These are phyloP conservation scores for Metschnikowia bowlesiae DNA, from an alignment of 805 yeast species.

Conservation along the genomic window DNA sequence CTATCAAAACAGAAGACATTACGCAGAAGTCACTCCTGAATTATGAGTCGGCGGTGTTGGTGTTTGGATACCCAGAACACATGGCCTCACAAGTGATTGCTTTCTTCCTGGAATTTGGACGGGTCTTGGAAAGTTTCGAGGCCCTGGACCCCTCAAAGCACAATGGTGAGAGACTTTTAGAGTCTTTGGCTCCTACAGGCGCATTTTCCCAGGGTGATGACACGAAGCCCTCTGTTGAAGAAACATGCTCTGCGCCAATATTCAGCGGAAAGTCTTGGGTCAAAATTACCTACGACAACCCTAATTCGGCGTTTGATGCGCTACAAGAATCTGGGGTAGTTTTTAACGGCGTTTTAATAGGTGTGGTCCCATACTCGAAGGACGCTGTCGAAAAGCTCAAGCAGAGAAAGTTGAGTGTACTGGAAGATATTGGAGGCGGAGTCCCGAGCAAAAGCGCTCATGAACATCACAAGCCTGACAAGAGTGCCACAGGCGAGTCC, in stretches of 20 bases:
- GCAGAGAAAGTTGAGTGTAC: constrained; percentile 36
- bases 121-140: constrained; percentile 70
- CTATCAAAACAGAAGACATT: constrained; percentile 8
- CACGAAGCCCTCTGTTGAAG: neutral
- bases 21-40: constrained; percentile 20
- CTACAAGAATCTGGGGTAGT: constrained; percentile 75
- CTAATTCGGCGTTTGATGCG: constrained; percentile 76
- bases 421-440: constrained; percentile 47
- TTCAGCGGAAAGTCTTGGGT: constrained; percentile 88
- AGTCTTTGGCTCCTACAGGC: constrained; percentile 11
- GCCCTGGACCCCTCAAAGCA: constrained; percentile 11
- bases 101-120: constrained; percentile 77
- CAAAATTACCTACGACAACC: constrained; percentile 76
- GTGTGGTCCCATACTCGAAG: constrained; percentile 63
- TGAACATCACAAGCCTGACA: constrained; percentile 10
- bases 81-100: constrained; percentile 62
- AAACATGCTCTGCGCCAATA: constrained; percentile 45
- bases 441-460: constrained; percentile 9
- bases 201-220: constrained; percentile 7
- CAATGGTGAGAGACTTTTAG: constrained; percentile 7
- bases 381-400: constrained; percentile 57
- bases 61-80: constrained; percentile 85
- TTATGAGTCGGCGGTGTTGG: constrained; percentile 65
- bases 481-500: constrained; percentile 10
- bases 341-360: constrained; percentile 63